Evolutionary conservation across 2,329 filamentous ascomycete genomes (phyloP), one percentile per base, ranked within the genome.

Genomic region (Penicillium sumatraense): DNA sequence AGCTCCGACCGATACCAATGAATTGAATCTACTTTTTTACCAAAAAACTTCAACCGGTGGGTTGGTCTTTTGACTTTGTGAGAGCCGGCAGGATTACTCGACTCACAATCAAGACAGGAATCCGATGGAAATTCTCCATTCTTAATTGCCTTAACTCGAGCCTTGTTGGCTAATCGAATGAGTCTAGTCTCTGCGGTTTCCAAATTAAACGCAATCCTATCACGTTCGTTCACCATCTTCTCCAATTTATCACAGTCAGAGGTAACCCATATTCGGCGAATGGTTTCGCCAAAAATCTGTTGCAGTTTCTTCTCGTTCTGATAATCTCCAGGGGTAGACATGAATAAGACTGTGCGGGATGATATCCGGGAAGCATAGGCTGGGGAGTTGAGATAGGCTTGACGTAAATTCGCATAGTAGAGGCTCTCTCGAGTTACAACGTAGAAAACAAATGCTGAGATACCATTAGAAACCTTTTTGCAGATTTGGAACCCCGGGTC

Each of bases 1-100:
- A 97, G 83, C 70, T 93, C 87, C 2, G 81, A 78, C 45, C 93
- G 89, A 61, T 87, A 89, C 87, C 89, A 96, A 51, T 91, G 84
- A 67, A 98, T 96, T 0, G 91, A 93, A 74, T 98, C 93, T 8
- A 96, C 91, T 69, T 93, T 93, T 65, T 90, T 84, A 55, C 92
- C 89, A 55, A 91, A 82, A 6, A 93, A 80, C 63, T 86, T 88
- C 47, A 83, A 77, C 21, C 85, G 86, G 69, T 96, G 91, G 1
- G 85, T 86, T 1, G 92, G 92, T 18, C 91, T 84, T 67, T 89
- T 82, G 74, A 75, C 64, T 13, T 67, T 67, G 11, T 67, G 59
- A 3, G 66, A 66, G 62, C 66, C 68, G 3, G 59, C 50, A 5
- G 69, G 64, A 5, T 65, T 60, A 23, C 67, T 66, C 10, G 61